Evolutionary conservation across 2,329 filamentous ascomycete species (phyloP), one percentile per base, ranked within the genome.

Genomic region (Ascochyta lentis): DNA sequence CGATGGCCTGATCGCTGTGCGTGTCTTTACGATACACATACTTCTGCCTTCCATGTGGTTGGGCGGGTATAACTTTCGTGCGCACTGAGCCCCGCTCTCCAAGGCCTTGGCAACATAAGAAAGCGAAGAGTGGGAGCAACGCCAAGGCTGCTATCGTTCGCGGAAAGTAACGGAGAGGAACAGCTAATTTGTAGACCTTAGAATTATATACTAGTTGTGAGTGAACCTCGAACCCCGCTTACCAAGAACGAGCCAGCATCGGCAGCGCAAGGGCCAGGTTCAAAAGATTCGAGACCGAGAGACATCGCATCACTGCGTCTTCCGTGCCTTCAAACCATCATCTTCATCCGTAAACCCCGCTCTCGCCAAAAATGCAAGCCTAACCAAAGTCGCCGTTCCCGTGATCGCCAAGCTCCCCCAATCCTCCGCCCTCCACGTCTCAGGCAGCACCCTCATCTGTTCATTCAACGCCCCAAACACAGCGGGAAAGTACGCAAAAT

Each of bases 11-110:
- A 39, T 43, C 19, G n/a, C 10, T 82, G 67, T 16, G 58, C 82
- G 76, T 49, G 76, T 77, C 26, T 81, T 81, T 47, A 83, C 81
- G 49, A 80, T 73, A 4, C 80, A 74, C 4, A 82, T 83, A 10
- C 31, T 8, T 38, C 5, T 23, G 12, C 3, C 10, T 23, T 4
- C 31, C 12, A 22, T 6, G 41, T 43, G 23, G 31, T 54, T 39
- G 41, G 42, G 23, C 16, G 34, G 19, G 1, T 22, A 2, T 2
- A 13, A 9, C 29, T 4, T 16, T 16, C 5, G 15, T 27, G 13
- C 4, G 7, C 13, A 3, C 5, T n/a, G 6, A 19, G 53, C 46
- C 41, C 47, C 46, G 22, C 53, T 29, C 29, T 35, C 29, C 46
- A 47, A 51, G 47, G 9, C 47, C 53, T 51, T 47, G 47, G 53